phyloP scores from a whole-genome alignment of 1,284 basidiomycete genomes.

The Naganishia cerealis region DNA sequence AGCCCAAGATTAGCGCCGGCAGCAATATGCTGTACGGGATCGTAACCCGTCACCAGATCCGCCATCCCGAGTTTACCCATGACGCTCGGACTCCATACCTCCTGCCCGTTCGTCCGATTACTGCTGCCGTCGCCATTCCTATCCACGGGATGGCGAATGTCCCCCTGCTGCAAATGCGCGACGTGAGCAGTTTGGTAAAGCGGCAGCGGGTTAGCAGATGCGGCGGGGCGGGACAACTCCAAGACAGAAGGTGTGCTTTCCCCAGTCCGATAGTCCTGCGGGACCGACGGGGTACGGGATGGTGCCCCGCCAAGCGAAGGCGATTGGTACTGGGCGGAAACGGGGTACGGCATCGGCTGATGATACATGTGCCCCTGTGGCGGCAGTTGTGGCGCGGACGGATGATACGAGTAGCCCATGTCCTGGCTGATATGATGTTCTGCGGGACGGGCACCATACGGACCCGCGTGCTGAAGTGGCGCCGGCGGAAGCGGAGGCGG shows the following conservation, averaged over 20 bases:
- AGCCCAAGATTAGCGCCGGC: conserved; percentile 10
- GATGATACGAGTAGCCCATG: neutral
- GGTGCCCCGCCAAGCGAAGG: neutral
- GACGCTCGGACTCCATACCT: conserved; percentile 18
- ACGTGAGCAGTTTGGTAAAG: neutral
- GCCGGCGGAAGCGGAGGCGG: neutral
- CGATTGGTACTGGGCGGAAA: neutral
- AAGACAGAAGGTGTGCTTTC: neutral
- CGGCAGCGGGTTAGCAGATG: neutral
- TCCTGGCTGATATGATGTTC: neutral
- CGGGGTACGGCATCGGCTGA: neutral
- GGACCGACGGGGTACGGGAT: neutral
- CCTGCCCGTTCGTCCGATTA: neutral
- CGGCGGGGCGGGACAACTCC: neutral
- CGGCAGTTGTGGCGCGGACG: neutral
- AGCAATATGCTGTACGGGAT: conserved; percentile 25
- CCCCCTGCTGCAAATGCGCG: neutral
- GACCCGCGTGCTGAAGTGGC: neutral
- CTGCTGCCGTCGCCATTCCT: neutral
- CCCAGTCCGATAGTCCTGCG: neutral
- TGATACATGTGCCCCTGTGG: neutral
- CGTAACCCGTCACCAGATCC: conserved; percentile 22
- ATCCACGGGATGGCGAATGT: neutral
- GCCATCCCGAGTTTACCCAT: conserved; percentile 19
- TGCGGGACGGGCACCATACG: neutral